phyloP scores from a whole-genome alignment of 148 eudicot species.

The Pouteria glomerata region DNA sequence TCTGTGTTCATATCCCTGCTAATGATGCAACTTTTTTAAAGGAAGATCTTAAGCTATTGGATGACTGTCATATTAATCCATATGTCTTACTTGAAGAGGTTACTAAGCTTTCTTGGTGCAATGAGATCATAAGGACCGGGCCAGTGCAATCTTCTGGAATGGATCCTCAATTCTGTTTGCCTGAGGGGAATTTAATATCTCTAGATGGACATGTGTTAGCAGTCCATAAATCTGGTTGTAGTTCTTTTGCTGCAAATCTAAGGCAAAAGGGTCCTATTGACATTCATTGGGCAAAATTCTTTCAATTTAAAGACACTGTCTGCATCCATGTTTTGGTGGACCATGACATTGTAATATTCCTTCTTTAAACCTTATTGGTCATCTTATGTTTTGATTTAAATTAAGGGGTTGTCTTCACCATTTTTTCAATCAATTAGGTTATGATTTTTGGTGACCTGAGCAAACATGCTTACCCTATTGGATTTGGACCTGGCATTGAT shows the following conservation, averaged over 20 bases:
- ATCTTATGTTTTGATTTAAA: constrained; percentile 6
- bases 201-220: constrained; percentile 59
- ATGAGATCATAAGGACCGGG: constrained; percentile 14
- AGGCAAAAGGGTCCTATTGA: constrained; percentile 17
- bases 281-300: constrained; percentile 25
- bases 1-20: constrained; percentile 39
- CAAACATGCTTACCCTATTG: constrained; percentile 55
- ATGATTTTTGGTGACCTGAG: constrained; percentile 42
- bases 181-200: constrained; percentile 63
- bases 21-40: constrained; percentile 29
- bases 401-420: constrained; percentile 16
- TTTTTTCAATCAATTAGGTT: constrained; percentile 38
- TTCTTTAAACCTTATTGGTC: constrained; percentile 10
- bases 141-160: constrained; percentile 23
- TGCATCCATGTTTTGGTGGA: constrained; percentile 61
- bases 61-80: constrained; percentile 23
- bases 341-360: constrained; percentile 43
- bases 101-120: constrained; percentile 14
- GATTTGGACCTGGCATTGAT: constrained; percentile 65
- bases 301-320: constrained; percentile 21
- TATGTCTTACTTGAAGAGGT: constrained; percentile 19
- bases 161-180: constrained; percentile 29
- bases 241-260: constrained; percentile 15
- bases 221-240: constrained; percentile 32
- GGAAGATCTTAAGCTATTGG: constrained; percentile 27